Evolutionary conservation across 1,139 yeast genomes (phyloP).

Genomic region (Arxiozyma bovina): DNA sequence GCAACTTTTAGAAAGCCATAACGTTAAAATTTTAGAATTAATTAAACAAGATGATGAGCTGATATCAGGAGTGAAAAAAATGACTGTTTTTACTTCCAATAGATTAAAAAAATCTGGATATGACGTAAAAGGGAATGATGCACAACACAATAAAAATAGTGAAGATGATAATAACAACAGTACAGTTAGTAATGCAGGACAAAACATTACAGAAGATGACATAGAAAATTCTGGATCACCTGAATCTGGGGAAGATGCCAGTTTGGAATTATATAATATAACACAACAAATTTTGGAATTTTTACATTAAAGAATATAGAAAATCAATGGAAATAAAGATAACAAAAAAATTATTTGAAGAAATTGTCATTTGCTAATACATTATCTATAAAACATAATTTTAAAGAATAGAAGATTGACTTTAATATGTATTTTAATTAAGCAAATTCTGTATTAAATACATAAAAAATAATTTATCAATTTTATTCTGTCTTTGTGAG

Average conservation of each 20-base stretch:
- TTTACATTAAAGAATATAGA: slow-evolving; percentile 20
- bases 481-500: not conserved
- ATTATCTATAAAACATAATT: too few relatives aligned
- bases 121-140: slow-evolving; percentile 11
- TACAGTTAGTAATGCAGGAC: slow-evolving; percentile 13
- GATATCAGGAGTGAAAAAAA: slow-evolving; percentile 46
- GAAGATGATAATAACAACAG: slow-evolving; percentile 36
- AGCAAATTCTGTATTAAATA: not conserved
- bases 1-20: slow-evolving; percentile 84
- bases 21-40: slow-evolving; percentile 54
- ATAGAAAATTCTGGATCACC: slow-evolving; percentile 18
- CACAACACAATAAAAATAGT: slow-evolving; percentile 11
- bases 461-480: not conserved
- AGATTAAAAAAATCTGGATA: slow-evolving; percentile 28
- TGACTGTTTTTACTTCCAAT: slow-evolving; percentile 35
- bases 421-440: too few relatives aligned
- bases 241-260: slow-evolving; percentile 47
- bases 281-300: slow-evolving; percentile 65
- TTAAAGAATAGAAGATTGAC: not conserved
- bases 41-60: slow-evolving; percentile 56
- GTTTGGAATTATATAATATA: slow-evolving; percentile 62
- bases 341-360: not conserved
- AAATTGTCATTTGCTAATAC: not conserved
- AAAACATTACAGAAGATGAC: slow-evolving; percentile 8
- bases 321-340: not conserved